Base-by-base conservation (phyloP, 176 grass and related monocot genomes). In the Ensete ventricosum region DNA sequence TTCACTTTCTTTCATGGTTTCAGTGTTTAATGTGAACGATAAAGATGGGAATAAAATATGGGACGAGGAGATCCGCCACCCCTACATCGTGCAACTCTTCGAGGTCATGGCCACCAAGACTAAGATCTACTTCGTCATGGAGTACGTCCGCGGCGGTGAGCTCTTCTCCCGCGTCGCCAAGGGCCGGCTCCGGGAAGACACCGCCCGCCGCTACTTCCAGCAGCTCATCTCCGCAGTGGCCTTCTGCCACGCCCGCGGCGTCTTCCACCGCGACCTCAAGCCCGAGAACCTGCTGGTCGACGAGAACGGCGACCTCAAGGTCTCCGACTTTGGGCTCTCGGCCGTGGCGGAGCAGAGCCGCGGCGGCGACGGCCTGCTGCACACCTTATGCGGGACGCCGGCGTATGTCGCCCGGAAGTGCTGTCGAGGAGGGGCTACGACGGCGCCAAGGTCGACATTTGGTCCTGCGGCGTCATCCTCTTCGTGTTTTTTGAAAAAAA, bases 61-160 rank as follows among this genome's bases (percentile, higher is more conserved):
- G 7, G 93, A 92, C 65, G 71, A 75, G 22, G 59, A 74, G n/a
- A 84, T 92, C 34, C 89, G 87, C 69, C 92, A 96, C 50, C 89
- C 89, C 57, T 90, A 96, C 17, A 58, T 96, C 22, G 89, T 96
- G 43, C 93, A 96, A 73, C 89, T 96, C 23, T 86, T 92, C 1
- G 93, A 96, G 84, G 89, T 92, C 73, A 96, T 96, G 93, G 93
- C 93, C 67, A 96, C 82, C 83, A 96, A 92, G 84, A 88, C 73
- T 76, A 92, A 90, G 81, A 96, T 96, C 80, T 96, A 92, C 80
- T 96, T 92, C 2, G 83, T 86, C 19, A 92, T 96, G 87, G 92
- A 96, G 83, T 96, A 96, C 17, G 85, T 96, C 53, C 81, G 82
- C 11, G 89, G 92, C 0, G 87, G 89, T 1, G 92, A 96, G 79